Evolutionary conservation across 2,329 filamentous ascomycete genomes (phyloP).

Genomic region (Fusarium sp.): DNA sequence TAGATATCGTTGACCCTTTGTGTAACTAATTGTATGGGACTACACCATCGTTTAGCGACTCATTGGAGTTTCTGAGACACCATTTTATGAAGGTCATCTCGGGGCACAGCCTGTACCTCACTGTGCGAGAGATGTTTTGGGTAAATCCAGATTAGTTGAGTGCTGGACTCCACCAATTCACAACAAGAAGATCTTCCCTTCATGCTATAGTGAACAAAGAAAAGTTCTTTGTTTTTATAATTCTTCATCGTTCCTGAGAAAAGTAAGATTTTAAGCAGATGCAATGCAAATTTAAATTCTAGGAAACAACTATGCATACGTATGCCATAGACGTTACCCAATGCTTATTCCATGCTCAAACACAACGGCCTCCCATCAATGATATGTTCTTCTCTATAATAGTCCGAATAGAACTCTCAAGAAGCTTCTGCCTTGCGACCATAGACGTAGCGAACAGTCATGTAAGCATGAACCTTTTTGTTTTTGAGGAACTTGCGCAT

Average conservation of each 20-base stretch:
- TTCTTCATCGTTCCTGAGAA: no score
- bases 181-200: no score
- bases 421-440: constrained; percentile 21
- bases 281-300: not conserved
- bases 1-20: no score
- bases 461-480: constrained; percentile 29
- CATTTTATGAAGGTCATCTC: fast-evolving
- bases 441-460: constrained; percentile 34
- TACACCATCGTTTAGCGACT: no score
- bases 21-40: no score
- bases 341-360: not conserved
- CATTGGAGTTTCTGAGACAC: not conserved
- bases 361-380: no score
- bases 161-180: not conserved
- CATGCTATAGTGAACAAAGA: no score
- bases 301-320: not conserved
- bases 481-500: constrained; percentile 28
- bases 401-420: not conserved
- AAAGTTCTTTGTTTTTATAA: fast-evolving
- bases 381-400: not conserved
- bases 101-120: not conserved
- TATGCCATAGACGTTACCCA: not conserved
- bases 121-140: no score
- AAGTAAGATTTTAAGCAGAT: not conserved
- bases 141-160: not conserved